Base-by-base conservation (phyloP, 2,329 filamentous ascomycete genomes). In the Rhinocladiella similis region DNA sequence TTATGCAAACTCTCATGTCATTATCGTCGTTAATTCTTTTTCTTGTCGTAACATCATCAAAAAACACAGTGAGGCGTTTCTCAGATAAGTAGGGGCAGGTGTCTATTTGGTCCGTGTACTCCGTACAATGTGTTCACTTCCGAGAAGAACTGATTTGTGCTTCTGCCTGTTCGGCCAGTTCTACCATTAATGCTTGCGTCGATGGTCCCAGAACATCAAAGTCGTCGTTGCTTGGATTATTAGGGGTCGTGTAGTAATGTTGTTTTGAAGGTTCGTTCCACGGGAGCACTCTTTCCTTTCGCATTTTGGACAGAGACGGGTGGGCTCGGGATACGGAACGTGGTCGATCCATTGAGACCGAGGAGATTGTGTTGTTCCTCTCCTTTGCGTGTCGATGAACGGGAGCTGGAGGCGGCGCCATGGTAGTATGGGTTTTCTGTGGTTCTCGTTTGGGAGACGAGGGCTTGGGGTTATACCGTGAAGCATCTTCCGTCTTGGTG, bases 171-270 rank as follows among this genome's bases (percentile, higher is more conserved):
- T 54, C 53, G 5, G 54, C 45, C n/a, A 59, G 33, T 47, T 59
- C 59, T 20, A 61, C 18, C 46, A 55, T 59, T 16, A 59, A 20
- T 20, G 59, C 56, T 43, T 61, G 59, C n/a, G 59, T 61, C 5
- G 59, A 61, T 5, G 59, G 59, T 6, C 59, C 59, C 9, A 51
- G 56, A 2, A 18, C 53, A 36, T 43, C 49, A 18, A 59, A 59
- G 6, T 61, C 59, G 43, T 61, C 59, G 20, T 25, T 7, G 10
- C 25, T 27, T 27, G 25, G 25, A 7, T 27, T 27, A 27, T 5
- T 3, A 10, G 46, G 42, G 36, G 33, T n/a, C 12, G 41, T 19
- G 18, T 20, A 20, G 42, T 45, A 22, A 45, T 45, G 20, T 5
- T 45, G 13, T 14, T 45, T 45, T 14, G 42, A 45, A 14, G 42